Evolutionary conservation across 768 basidiomycete genomes (phyloP).

Genomic region (Collybiopsis luxurians): DNA sequence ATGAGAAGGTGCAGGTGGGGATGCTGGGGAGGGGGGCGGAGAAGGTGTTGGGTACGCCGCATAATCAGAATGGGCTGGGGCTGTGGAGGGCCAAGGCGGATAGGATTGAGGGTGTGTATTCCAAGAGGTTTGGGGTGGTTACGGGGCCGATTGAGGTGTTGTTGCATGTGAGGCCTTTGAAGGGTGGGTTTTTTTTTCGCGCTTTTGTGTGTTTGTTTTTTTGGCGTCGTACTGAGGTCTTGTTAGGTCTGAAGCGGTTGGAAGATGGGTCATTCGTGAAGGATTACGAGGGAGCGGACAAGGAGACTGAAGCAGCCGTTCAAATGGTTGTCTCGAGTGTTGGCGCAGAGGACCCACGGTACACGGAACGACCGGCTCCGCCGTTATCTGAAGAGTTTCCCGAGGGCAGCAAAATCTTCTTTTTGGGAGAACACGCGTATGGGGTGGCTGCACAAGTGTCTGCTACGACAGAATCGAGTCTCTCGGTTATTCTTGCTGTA

Average conservation of each 20-base stretch:
- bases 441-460: constrained; percentile 94
- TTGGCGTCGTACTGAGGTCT: background rate
- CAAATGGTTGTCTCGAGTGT: constrained; percentile 85
- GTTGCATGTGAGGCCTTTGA: constrained; percentile 86
- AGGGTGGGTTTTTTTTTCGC: constrained; percentile 51
- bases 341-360: constrained; percentile 85
- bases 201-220: background rate
- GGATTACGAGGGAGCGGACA: constrained; percentile 83
- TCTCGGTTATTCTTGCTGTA: constrained; percentile 90
- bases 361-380: constrained; percentile 76
- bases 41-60: constrained; percentile 70
- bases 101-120: constrained; percentile 78
- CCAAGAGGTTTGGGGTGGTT: constrained; percentile 85
- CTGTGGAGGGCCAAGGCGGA: constrained; percentile 84
- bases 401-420: constrained; percentile 87
- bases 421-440: constrained; percentile 92
- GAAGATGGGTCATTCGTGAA: constrained; percentile 92
- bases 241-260: constrained; percentile 79
- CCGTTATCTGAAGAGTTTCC: constrained; percentile 89
- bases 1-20: constrained; percentile 65
- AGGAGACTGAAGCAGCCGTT: constrained; percentile 81
- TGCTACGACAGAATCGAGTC: constrained; percentile 59
- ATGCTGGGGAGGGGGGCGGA: constrained; percentile 36
- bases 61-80: constrained; percentile 61
- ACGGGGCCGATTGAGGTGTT: constrained; percentile 79